These are phyloP conservation scores for Chenopodium quinoa DNA, from an alignment of 148 eudicot genomes.

Conservation along the genomic window DNA sequence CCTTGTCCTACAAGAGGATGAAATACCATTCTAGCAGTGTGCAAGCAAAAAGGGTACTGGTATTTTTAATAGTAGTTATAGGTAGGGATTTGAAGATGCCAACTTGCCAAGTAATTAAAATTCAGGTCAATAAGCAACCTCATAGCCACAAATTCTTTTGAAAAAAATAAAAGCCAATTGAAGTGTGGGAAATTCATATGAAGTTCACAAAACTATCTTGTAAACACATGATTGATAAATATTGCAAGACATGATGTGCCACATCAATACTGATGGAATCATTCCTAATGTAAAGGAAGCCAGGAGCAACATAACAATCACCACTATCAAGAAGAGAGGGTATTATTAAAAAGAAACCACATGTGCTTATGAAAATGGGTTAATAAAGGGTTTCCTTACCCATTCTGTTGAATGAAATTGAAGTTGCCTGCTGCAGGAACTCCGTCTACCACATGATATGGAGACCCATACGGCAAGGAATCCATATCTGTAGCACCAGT, in stretches of 20 bases:
- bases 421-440: constrained; percentile 57
- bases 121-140: neutral
- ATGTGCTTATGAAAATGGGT: neutral
- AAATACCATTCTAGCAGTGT: neutral
- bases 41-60: neutral
- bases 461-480: constrained; percentile 41
- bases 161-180: neutral
- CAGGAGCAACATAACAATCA: neutral
- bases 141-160: neutral
- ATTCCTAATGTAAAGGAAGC: neutral
- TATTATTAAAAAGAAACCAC: too few relatives aligned
- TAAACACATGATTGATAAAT: neutral
- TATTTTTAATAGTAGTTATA: neutral
- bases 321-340: neutral
- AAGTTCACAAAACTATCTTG: neutral
- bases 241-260: neutral
- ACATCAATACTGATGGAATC: neutral
- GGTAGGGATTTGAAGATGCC: neutral
- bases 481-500: constrained; percentile 57
- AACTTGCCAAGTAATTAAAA: too few relatives aligned
- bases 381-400: constrained; percentile 20
- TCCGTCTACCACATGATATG: constrained; percentile 53
- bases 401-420: constrained; percentile 53
- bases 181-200: neutral
- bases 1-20: too few relatives aligned